phyloP scores from a whole-genome alignment of 257 asterid species.

The Plantago ovata region DNA sequence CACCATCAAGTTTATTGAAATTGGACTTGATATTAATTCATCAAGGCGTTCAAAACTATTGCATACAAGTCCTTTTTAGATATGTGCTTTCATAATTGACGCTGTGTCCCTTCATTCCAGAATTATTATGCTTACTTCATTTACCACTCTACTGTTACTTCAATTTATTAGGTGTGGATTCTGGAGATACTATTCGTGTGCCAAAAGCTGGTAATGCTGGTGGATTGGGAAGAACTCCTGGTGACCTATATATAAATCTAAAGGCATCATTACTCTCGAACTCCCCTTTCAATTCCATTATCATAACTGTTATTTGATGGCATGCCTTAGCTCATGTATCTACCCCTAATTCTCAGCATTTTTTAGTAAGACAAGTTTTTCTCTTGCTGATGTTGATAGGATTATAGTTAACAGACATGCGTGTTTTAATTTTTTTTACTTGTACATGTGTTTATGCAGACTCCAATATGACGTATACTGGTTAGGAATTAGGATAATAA shows the following conservation, averaged over 20 bases:
- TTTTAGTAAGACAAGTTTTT: neutral
- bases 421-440: too few relatives aligned
- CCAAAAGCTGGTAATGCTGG: constrained; percentile 82
- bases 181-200: constrained; percentile 79
- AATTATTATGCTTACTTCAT: neutral
- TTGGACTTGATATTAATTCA: too few relatives aligned
- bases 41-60: too few relatives aligned
- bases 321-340: neutral
- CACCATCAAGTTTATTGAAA: too few relatives aligned
- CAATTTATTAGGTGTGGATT: constrained; percentile 66
- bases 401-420: too few relatives aligned
- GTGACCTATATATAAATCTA: constrained; percentile 62
- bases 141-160: constrained; percentile 11
- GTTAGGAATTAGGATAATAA: too few relatives aligned
- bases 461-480: too few relatives aligned
- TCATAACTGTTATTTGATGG: constrained; percentile 11
- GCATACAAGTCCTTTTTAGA: too few relatives aligned
- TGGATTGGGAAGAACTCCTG: constrained; percentile 57
- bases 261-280: constrained; percentile 43
- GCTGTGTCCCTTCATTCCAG: constrained; percentile 1
- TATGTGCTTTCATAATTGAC: too few relatives aligned
- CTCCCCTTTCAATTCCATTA: constrained; percentile 1
- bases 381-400: too few relatives aligned
- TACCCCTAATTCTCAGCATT: neutral
- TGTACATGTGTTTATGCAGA: too few relatives aligned